Evolutionary conservation across 805 yeast species (phyloP).

Genomic region (Wickerhamomyces queroliae): DNA sequence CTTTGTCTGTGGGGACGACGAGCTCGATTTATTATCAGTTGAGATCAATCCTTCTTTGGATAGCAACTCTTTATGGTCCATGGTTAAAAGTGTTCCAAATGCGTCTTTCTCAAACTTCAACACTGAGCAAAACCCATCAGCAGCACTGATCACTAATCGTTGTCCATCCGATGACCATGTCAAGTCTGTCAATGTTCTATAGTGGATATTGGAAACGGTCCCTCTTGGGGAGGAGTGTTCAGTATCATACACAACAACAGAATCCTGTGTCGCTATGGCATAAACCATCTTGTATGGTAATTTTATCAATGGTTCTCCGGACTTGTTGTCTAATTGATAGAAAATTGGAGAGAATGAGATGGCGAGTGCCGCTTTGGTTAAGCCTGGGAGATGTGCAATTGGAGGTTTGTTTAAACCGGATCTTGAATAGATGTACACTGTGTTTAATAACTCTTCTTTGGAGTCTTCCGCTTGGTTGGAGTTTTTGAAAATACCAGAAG

Average conservation of each 20-base stretch:
- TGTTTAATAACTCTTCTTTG: conserved; percentile 45
- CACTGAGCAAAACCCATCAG: conserved; percentile 88
- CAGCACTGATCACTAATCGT: conserved; percentile 66
- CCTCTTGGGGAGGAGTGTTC: conserved; percentile 65
- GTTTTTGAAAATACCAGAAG: conserved; percentile 59
- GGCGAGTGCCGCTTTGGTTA: conserved; percentile 80
- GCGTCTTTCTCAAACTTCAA: conserved; percentile 46
- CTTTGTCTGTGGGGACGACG: conserved; percentile 10
- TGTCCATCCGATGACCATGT: conserved; percentile 80
- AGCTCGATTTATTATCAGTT: conserved; percentile 6
- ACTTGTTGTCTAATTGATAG: conserved; percentile 33
- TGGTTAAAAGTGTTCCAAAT: conserved; percentile 45
- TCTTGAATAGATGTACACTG: conserved; percentile 77
- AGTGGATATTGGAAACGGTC: conserved; percentile 73
- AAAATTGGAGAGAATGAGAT: conserved; percentile 68
- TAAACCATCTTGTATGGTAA: conserved; percentile 78
- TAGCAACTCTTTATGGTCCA: conserved; percentile 16
- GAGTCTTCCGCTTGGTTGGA: conserved; percentile 14
- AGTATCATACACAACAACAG: conserved; percentile 79
- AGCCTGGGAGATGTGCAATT: conserved; percentile 70
- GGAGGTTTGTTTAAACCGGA: conserved; percentile 65
- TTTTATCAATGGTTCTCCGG: conserved; percentile 32
- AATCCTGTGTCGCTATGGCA: conserved; percentile 91
- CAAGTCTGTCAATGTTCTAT: conserved; percentile 82
- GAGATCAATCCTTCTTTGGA: conserved; percentile 7